phyloP scores from a whole-genome alignment of 2,329 filamentous ascomycete species.

The Rosellinia necatrix region DNA sequence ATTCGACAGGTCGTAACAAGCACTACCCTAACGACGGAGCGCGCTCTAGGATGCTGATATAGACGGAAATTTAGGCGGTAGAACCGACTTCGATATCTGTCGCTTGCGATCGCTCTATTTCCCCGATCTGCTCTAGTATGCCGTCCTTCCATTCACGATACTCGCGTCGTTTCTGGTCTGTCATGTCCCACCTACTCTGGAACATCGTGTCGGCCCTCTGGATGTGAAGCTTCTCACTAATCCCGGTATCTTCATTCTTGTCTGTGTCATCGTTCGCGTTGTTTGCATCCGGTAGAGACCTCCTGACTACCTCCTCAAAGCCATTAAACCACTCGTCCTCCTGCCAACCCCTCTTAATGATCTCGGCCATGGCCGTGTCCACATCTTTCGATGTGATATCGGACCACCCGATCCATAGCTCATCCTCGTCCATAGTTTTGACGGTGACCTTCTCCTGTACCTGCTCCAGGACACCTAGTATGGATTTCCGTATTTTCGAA shows the following conservation, averaged over 20 bases:
- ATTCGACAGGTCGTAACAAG: background rate
- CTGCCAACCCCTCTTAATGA: slow-evolving; percentile 63
- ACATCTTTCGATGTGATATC: slow-evolving; percentile 58
- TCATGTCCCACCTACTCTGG: slow-evolving; percentile 72
- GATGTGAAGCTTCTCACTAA: slow-evolving; percentile 46
- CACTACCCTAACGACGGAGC: background rate
- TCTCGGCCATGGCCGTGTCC: slow-evolving; percentile 63
- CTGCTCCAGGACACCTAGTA: slow-evolving; percentile 49
- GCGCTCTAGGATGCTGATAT: background rate
- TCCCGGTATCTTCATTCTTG: slow-evolving; percentile 44
- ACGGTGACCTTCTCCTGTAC: slow-evolving; percentile 48
- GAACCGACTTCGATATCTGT: slow-evolving; percentile 29
- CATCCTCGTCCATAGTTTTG: slow-evolving; percentile 49
- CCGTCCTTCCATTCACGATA: slow-evolving; percentile 68
- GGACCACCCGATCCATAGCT: slow-evolving; percentile 59
- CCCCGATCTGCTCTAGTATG: slow-evolving; percentile 60
- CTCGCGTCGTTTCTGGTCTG: slow-evolving; percentile 63
- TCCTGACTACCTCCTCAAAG: slow-evolving; percentile 58
- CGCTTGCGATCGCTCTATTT: slow-evolving; percentile 45
- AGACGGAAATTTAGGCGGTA: slow-evolving; percentile 10
- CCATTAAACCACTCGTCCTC: slow-evolving; percentile 66
- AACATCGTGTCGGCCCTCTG: slow-evolving; percentile 71
- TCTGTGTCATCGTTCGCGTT: slow-evolving; percentile 42
- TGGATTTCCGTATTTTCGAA: slow-evolving; percentile 51
- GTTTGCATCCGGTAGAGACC: slow-evolving; percentile 31